Evolutionary conservation across 2,329 filamentous ascomycete genomes (phyloP).

Genomic region (Cladophialophora psammophila): DNA sequence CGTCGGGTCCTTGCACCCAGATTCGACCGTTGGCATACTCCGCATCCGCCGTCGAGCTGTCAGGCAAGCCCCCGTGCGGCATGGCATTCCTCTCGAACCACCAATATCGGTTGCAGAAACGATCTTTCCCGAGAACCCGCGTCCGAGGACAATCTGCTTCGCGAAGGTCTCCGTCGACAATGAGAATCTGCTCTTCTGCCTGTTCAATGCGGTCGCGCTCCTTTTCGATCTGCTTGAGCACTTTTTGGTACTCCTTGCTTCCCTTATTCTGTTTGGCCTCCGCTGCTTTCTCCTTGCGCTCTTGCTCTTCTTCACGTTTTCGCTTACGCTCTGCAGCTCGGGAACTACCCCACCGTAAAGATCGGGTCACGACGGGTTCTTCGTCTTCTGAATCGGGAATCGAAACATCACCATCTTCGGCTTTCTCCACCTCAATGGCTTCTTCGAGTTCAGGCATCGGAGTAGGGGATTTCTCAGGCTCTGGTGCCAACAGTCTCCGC

Average conservation of each 20-base stretch:
- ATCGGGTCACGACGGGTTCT: constrained; percentile 62
- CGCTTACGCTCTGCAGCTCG: constrained; percentile 75
- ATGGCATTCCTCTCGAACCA: constrained; percentile 99
- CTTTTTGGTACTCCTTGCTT: constrained; percentile 85
- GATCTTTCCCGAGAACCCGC: constrained; percentile 86
- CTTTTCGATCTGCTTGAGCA: constrained; percentile 87
- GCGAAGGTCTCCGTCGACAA: constrained; percentile 88
- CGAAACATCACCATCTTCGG: constrained; percentile 53
- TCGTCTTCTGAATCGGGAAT: constrained; percentile 72
- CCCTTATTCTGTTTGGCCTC: constrained; percentile 75
- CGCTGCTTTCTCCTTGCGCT: constrained; percentile 72
- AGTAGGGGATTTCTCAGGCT: constrained; percentile 53
- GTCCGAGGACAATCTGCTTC: constrained; percentile 94
- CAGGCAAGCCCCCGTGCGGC: constrained; percentile 88
- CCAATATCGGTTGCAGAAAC: constrained; percentile 98
- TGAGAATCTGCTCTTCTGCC: constrained; percentile 83
- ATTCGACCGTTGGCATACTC: constrained; percentile 93
- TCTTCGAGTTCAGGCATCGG: constrained; percentile 53
- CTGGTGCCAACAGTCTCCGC: constrained; percentile 56
- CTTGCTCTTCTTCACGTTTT: constrained; percentile 77
- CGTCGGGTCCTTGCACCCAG: constrained; percentile 95
- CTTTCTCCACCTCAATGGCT: constrained; percentile 64
- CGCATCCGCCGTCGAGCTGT: constrained; percentile 84
- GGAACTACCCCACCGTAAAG: constrained; percentile 69
- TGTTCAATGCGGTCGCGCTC: constrained; percentile 80